Percentiles rank a stretch among this genome's conserved stretches.
phyloP scores from a whole-genome alignment of 371 early-diverging fungal species.

The Mucor sp. region DNA sequence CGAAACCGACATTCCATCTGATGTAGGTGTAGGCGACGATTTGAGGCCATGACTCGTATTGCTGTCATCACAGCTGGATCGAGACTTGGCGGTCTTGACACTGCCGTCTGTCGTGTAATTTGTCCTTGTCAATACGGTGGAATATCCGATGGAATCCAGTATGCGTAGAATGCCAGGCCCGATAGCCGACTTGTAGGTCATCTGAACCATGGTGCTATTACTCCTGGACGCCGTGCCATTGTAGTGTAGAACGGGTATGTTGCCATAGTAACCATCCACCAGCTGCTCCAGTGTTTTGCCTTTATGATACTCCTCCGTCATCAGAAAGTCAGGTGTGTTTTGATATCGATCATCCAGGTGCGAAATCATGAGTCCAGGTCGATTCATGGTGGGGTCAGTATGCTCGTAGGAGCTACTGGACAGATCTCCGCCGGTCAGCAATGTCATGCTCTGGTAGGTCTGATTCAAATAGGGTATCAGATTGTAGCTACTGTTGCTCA shows the following conservation, averaged over 20 bases:
- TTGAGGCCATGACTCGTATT: constrained; percentile 28
- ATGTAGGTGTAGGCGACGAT: constrained; percentile 13
- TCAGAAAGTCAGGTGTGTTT: constrained; percentile 43
- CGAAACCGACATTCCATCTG: neutral
- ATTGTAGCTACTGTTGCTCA: constrained; percentile 36
- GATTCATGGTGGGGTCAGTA: constrained; percentile 33
- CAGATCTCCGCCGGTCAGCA: constrained; percentile 36
- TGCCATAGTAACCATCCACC: constrained; percentile 24
- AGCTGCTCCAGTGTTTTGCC: constrained; percentile 35
- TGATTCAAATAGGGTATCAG: constrained; percentile 33
- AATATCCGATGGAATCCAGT: constrained; percentile 49
- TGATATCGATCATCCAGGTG: constrained; percentile 41
- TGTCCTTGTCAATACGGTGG: constrained; percentile 40
- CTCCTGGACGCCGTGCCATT: constrained; percentile 11
- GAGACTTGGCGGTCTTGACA: constrained; percentile 30
- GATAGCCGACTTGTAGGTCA: constrained; percentile 39
- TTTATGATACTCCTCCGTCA: constrained; percentile 29
- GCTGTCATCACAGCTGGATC: constrained; percentile 36
- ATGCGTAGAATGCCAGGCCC: constrained; percentile 52
- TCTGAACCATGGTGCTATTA: constrained; percentile 14
- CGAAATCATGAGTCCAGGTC: constrained; percentile 45
- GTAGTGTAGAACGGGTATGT: constrained; percentile 32
- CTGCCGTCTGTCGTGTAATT: constrained; percentile 40
- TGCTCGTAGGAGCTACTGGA: constrained; percentile 22
- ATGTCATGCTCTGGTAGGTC: constrained; percentile 39